Conservation (phyloP, 2,329 filamentous ascomycete genomes). For the Orbilia blumenaviensis region DNA sequence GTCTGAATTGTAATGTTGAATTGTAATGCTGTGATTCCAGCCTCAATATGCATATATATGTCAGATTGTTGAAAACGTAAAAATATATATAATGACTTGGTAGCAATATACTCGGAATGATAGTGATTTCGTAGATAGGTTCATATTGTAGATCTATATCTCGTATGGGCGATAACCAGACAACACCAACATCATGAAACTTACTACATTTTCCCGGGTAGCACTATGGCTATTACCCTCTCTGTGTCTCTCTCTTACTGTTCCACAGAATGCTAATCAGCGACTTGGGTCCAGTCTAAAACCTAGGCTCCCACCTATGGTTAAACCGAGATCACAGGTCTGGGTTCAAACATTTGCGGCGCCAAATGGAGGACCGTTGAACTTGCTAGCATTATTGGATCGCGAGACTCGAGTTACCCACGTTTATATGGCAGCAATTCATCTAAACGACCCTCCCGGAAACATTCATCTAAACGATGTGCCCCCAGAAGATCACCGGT, state of each 20-base stretch:
- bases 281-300: not conserved
- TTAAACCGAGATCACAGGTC: constrained; percentile 25
- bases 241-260: not conserved
- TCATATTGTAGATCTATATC: not conserved
- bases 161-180: not conserved
- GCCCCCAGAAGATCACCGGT: constrained; percentile 62
- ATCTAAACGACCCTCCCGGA: constrained; percentile 64
- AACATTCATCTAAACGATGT: constrained; percentile 68
- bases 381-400: constrained; percentile 65
- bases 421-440: constrained; percentile 67
- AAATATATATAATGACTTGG: not conserved
- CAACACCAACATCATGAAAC: not conserved
- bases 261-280: not conserved
- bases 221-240: constrained; percentile 6
- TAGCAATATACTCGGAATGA: not conserved
- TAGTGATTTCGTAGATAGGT: not conserved
- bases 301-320: no score
- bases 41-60: no score
- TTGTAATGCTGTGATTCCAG: no score
- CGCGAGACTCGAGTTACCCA: constrained; percentile 61
- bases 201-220: constrained; percentile 2
- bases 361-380: constrained; percentile 59
- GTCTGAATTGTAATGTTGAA: no score
- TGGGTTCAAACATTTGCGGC: constrained; percentile 58
- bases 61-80: no score